Evolutionary conservation across 805 yeast species (phyloP).

Genomic region (Starmerella vaccinii): DNA sequence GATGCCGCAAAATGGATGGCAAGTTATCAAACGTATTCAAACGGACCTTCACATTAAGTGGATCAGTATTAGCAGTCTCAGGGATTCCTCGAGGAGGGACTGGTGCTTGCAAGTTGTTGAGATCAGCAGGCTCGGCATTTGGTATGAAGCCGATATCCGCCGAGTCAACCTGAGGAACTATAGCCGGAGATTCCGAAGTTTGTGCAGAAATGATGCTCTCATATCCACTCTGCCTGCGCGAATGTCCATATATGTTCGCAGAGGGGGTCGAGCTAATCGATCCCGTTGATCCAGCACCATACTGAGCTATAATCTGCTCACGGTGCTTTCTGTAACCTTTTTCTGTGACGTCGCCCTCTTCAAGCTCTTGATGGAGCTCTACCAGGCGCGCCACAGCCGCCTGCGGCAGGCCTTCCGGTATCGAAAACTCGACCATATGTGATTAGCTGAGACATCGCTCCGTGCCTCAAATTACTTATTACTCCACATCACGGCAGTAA

Average conservation of each 20-base stretch:
- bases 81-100: slow-evolving; percentile 27
- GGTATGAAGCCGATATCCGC: not conserved
- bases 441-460: slow-evolving; percentile 1
- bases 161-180: not conserved
- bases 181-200: slow-evolving; percentile 13
- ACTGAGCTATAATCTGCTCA: slow-evolving; percentile 32
- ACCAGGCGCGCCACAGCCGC: slow-evolving; percentile 24
- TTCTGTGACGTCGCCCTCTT: slow-evolving; percentile 61
- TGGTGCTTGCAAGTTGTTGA: slow-evolving; percentile 23
- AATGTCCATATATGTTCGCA: slow-evolving; percentile 14
- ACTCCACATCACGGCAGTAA: not conserved
- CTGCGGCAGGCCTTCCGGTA: slow-evolving; percentile 28
- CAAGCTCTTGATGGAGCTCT: slow-evolving; percentile 24
- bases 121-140: slow-evolving; percentile 8
- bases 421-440: slow-evolving; percentile 22
- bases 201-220: slow-evolving; percentile 20
- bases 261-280: slow-evolving; percentile 12
- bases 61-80: slow-evolving; percentile 30
- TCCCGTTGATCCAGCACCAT: slow-evolving; percentile 12
- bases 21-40: slow-evolving; percentile 45
- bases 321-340: slow-evolving; percentile 62
- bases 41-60: slow-evolving; percentile 29
- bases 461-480: not conserved
- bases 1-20: slow-evolving; percentile 58
- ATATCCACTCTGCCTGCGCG: slow-evolving; percentile 20